Evolutionary conservation across 2,329 filamentous ascomycete species (phyloP), one percentile per base, ranked within the genome.

Genomic region (Phaeomoniella chlamydospora): DNA sequence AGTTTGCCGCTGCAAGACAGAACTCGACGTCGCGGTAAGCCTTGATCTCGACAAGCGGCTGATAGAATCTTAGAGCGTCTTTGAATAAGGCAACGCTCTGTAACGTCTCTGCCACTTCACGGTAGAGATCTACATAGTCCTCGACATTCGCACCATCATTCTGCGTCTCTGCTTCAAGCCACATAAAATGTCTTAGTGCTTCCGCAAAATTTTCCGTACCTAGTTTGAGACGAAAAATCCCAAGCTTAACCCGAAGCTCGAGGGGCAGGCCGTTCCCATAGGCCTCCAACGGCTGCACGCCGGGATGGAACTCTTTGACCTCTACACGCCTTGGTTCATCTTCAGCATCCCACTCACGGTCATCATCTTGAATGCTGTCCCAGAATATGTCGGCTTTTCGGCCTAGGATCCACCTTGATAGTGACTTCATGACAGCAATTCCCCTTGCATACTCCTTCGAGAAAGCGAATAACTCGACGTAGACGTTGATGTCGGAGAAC

Each of bases 401-500:
- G 5, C 83, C 82, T 29, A 94, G 65, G 37, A 94, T 66, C 85
- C 86, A 94, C 38, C 92, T 70, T 15, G 80, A 73, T 12, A 94
- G 57, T 2, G 66, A 65, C 52, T 82, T 90, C 10, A 92, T 64
- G 42, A 79, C 72, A 17, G 57, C 56, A 2, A 93, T 69, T 2
- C 81, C 86, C 11, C 34, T 37, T 12, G 43, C 40, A 47, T 77
- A 80, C 37, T 72, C 67, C 26, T 70, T 68, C 6, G 74, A 57
- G 33, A 77, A 72, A 17, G 76, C 73, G 41, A 87, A 76, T 13
- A 96, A 67, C 49, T 94, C 85, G 29, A 85, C 70, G 45, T 90
- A 94, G 37, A 87, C 80, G 41, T 85, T 81, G 30, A 92, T 65
- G 53, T 96, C 81, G 36, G 80, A 77, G 88, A 88, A 98, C 34